These are phyloP conservation scores for Microascus cirrosus DNA, from an alignment of 2,329 filamentous ascomycete genomes.

Conservation along the genomic window DNA sequence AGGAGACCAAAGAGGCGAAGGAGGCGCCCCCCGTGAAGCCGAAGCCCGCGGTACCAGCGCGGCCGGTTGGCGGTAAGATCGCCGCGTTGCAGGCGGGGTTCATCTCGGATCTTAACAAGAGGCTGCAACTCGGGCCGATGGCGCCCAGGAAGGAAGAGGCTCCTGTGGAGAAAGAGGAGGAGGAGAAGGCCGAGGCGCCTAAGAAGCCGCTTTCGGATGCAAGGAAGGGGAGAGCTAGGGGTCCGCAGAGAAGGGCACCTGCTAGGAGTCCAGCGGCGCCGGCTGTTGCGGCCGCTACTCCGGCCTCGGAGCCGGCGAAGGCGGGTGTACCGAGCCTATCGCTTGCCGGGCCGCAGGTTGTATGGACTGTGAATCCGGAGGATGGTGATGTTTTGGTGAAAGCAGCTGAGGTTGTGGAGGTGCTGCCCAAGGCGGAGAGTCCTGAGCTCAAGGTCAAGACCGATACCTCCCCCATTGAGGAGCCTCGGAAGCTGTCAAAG, in stretches of 20 bases:
- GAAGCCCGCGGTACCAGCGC: conserved; percentile 73
- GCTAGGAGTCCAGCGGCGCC: conserved; percentile 33
- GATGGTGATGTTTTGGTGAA: conserved; percentile 27
- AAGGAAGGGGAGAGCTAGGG: conserved; percentile 79
- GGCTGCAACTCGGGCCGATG: conserved; percentile 77
- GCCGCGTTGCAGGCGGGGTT: conserved; percentile 85
- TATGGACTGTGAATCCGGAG: conserved; percentile 42
- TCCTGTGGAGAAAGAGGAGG: conserved; percentile 44
- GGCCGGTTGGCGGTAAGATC: conserved; percentile 63
- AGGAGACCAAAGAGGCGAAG: conserved; percentile 5
- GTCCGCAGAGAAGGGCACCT: conserved; percentile 67
- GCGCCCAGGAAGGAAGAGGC: conserved; percentile 63
- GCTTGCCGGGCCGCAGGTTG: conserved; percentile 33
- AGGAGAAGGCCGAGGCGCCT: conserved; percentile 38
- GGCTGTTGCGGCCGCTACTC: conserved; percentile 13
- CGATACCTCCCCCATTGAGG: not conserved
- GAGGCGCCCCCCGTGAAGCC: conserved; percentile 35
- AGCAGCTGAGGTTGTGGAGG: not conserved
- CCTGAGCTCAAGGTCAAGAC: conserved; percentile 5
- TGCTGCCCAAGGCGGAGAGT: conserved; percentile 9
- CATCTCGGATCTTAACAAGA: conserved; percentile 85
- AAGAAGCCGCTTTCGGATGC: conserved; percentile 67
- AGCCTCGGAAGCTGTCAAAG: not conserved
- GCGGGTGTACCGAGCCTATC: conserved; percentile 25
- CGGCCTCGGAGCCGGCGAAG: conserved; percentile 9